Percentiles rank a stretch among this genome's conserved stretches.
These are phyloP conservation scores for Galerina sulciceps DNA, from an alignment of 768 basidiomycete species.

Conservation along the genomic window DNA sequence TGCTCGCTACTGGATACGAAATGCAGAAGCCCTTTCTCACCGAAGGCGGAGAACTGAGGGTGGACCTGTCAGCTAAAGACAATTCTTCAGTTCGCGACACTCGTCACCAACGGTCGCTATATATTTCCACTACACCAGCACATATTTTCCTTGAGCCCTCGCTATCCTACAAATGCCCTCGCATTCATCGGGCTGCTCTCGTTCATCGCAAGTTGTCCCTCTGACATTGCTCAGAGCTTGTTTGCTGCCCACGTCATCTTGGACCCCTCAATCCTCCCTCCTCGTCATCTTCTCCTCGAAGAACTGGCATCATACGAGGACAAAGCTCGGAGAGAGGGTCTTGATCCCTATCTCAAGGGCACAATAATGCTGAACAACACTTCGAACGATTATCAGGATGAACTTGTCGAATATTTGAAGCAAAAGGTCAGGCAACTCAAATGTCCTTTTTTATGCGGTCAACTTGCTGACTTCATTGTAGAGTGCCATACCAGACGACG, in stretches of 20 bases:
- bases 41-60: slow-evolving; percentile 32
- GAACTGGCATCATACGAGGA: slow-evolving; percentile 48
- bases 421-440: slow-evolving; percentile 24
- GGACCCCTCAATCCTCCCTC: slow-evolving; percentile 42
- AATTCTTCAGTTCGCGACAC: slow-evolving; percentile 25
- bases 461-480: slow-evolving; percentile 9
- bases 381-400: slow-evolving; percentile 47
- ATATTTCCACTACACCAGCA: slow-evolving; percentile 59
- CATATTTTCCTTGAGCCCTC: slow-evolving; percentile 53
- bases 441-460: not conserved
- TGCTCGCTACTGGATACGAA: slow-evolving; percentile 63
- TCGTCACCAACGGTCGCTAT: slow-evolving; percentile 57
- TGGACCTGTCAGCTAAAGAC: slow-evolving; percentile 28
- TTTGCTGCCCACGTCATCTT: slow-evolving; percentile 50
- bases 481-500: slow-evolving; percentile 45
- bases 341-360: slow-evolving; percentile 53
- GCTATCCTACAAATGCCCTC: slow-evolving; percentile 53
- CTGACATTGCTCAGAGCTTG: slow-evolving; percentile 53
- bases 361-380: slow-evolving; percentile 42
- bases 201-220: slow-evolving; percentile 49
- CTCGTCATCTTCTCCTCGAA: slow-evolving; percentile 40
- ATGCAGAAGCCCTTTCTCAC: slow-evolving; percentile 52
- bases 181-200: slow-evolving; percentile 59
- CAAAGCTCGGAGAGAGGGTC: slow-evolving; percentile 38
- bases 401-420: slow-evolving; percentile 37